Base-by-base conservation (phyloP, 768 basidiomycete genomes). In the Epithele typhae region DNA sequence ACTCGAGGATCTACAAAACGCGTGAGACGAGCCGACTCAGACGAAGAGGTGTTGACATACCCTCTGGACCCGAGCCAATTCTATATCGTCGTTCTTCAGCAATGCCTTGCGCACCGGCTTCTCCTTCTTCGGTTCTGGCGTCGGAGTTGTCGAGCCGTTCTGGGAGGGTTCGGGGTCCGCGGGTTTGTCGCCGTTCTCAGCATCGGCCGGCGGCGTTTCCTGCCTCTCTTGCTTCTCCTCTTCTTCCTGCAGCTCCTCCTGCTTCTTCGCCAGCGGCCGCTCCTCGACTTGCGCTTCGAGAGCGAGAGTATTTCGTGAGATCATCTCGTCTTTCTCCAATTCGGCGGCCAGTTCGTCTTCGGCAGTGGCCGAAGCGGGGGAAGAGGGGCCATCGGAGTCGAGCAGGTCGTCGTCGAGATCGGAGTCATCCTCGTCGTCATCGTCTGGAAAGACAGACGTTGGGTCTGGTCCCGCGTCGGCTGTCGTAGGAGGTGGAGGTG, bases 221-320 rank as follows among this genome's bases (percentile, higher is more conserved):
- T 59, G 62, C 43, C 59, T 64, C 27, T 68, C 73, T 50, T 77
- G 80, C 52, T 83, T 9, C 30, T 9, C 30, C 30, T 32, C 30
- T 15, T 15, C 30, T n/a, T 36, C 35, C 35, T n/a, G 73, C 22
- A 87, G 68, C 52, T 81, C 79, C 60, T 92, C 88, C 63, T 94
- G 91, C 66, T 84, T 82, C 73, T 87, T 92, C 14, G 89, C 91
- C 44, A 95, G 64, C 8, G 92, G 92, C 27, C 92, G 76, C 53
- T 89, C 84, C 59, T 92, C 87, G 4, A 92, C 74, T 53, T 94
- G 87, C 25, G 84, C 84, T 59, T 92, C 91, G 17, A 93, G 73
- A 7, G 82, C 83, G 40, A 87, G 72, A 5, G 81, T 79, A 49
- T 92, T 92, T 54, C 78, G 75, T 19, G 78, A 75, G 23, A 90